Base-by-base conservation (phyloP, 2,329 filamentous ascomycete species). In the Byssothecium circinans region DNA sequence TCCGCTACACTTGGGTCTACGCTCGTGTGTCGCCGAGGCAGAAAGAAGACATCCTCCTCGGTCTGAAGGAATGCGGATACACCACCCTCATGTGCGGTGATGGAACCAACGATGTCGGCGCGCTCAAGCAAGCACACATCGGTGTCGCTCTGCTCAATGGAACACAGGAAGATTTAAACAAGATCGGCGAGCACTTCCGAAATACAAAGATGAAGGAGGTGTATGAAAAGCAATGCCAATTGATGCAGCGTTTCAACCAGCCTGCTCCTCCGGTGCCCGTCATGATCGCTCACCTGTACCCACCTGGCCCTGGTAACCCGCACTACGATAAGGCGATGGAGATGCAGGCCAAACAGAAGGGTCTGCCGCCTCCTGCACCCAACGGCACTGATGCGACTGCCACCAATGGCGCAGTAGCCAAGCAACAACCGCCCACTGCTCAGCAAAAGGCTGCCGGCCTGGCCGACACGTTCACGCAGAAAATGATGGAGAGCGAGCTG, bases 21-120 rank as follows among this genome's bases (percentile, higher is more conserved):
- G 94, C 94, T 57, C 90, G 94, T 65, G 94, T 99, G 8, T 99
- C 94, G 1, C 94, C 94, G 8, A 96, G 96, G 79, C 94, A 99
- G 67, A 99, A 99, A 77, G 94, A 99, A 72, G 91, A 97, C 45
- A 97, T 99, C 65, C 80, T 99, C n/a, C 82, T 96, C 18, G 94
- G 94, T 30, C 83, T 97, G 53, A 96, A 96, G 76, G 91, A 96
- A 64, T 88, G 90, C 75, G 94, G 94, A 41, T 99, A 99, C 77
- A 96, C 94, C 52, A 99, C 94, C 23, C 82, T 99, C 53, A 99
- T 99, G 94, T 95, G 91, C 62, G 94, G 94, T 72, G 94, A 99
- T 65, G 94, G 94, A 55, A 99, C 94, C 45, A 99, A 99, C 71
- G 94, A 99, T 67, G 94, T 99, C 45, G 94, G 94, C 56, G 94